A percentile compares a stretch with the other conserved stretches of the same genome.
Conservation (phyloP, 2,329 filamentous ascomycete species). For the Phaeophleospora eucalypticola region DNA sequence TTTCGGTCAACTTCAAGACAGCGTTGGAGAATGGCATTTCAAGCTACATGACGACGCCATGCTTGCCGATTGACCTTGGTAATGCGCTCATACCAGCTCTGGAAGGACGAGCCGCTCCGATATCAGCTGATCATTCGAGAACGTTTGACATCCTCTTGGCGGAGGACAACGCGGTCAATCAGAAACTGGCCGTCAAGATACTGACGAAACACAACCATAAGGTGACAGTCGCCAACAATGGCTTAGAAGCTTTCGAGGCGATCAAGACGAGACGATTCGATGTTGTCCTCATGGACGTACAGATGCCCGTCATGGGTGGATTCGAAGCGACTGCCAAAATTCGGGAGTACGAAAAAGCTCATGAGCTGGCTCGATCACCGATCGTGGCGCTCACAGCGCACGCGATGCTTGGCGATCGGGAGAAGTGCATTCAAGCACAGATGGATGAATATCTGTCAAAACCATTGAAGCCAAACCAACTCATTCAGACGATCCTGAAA, state of each 20-base stretch:
- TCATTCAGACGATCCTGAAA: slow-evolving; percentile 96
- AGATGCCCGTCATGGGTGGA: slow-evolving; percentile 99
- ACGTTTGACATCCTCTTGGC: slow-evolving; percentile 93
- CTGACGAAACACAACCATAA: slow-evolving; percentile 93
- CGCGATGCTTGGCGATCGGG: slow-evolving; percentile 96
- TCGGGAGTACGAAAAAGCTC: slow-evolving; percentile 83
- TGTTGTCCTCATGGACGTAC: slow-evolving; percentile 97
- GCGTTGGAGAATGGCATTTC: slow-evolving; percentile 93
- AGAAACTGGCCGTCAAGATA: slow-evolving; percentile 92
- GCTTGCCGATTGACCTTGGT: slow-evolving; percentile 85
- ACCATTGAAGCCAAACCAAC: slow-evolving; percentile 90
- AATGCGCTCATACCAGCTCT: slow-evolving; percentile 95
- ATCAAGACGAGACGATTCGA: slow-evolving; percentile 91
- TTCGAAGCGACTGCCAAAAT: slow-evolving; percentile 98
- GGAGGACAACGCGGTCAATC: slow-evolving; percentile 97
- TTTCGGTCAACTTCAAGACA: slow-evolving; percentile 88
- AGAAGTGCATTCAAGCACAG: slow-evolving; percentile 96
- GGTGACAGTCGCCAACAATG: slow-evolving; percentile 91
- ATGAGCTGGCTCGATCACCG: slow-evolving; percentile 76
- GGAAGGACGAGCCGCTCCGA: slow-evolving; percentile 86
- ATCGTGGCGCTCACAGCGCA: slow-evolving; percentile 97
- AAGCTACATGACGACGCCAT: slow-evolving; percentile 98
- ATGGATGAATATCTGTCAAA: slow-evolving; percentile 99
- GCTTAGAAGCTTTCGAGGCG: slow-evolving; percentile 86
- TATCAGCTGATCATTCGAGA: slow-evolving; percentile 86